Evolutionary conservation across 2,329 filamentous ascomycete species (phyloP).

Genomic region (Colletotrichum magnum): DNA sequence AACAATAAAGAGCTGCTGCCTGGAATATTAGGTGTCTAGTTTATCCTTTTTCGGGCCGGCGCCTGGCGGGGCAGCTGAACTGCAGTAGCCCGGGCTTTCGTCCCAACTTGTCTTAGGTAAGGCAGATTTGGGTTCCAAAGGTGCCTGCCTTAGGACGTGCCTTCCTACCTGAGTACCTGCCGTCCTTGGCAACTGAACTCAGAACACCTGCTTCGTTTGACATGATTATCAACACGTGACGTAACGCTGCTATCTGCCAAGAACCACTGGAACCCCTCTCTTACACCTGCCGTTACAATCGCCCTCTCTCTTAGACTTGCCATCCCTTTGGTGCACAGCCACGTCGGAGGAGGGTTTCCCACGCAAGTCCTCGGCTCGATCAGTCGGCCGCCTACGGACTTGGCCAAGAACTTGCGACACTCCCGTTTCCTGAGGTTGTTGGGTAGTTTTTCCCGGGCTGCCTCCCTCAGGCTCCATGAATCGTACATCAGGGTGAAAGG

Average conservation of each 20-base stretch:
- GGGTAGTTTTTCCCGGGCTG: conserved; percentile 40
- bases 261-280: conserved; percentile 24
- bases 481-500: conserved; percentile 36
- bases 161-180: background rate
- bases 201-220: background rate
- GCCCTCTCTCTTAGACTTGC: conserved; percentile 36
- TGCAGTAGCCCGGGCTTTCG: background rate
- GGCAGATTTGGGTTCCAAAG: background rate
- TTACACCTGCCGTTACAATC: conserved; percentile 37
- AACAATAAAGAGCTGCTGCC: conserved; percentile 30
- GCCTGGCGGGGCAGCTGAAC: conserved; percentile 14
- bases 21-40: conserved; percentile 24
- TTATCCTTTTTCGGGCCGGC: conserved; percentile 14
- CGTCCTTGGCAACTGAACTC: no score
- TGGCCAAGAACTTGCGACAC: conserved; percentile 40
- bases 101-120: conserved; percentile 1
- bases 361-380: conserved; percentile 27
- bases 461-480: conserved; percentile 36
- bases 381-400: conserved; percentile 22
- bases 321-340: conserved; percentile 22
- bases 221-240: conserved; percentile 21
- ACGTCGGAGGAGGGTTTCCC: conserved; percentile 21
- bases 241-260: conserved; percentile 10
- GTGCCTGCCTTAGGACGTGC: background rate
- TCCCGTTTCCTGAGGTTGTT: background rate